Base-by-base conservation (phyloP, 106 monocot genomes). In the Narthecium ossifragum region DNA sequence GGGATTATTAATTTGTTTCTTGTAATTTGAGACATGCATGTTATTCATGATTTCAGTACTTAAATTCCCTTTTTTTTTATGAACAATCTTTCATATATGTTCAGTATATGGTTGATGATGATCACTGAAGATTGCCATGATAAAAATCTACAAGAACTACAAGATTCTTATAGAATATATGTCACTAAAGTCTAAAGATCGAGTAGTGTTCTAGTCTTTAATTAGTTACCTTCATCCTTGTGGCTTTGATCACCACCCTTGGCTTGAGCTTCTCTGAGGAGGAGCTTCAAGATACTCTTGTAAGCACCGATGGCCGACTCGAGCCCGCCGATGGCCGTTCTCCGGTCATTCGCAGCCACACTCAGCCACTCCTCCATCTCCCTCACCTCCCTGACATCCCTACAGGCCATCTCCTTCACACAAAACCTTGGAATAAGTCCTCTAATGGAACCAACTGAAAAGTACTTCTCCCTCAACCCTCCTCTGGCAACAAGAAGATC, bases 231-330 rank as follows among this genome's bases (percentile, higher is more conserved):
- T 21, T 30, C 18, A 33, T 57, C 59, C n/a, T n/a, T n/a, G n/a
- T n/a, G n/a, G n/a, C n/a, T n/a, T n/a, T n/a, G n/a, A n/a, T n/a
- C n/a, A n/a, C n/a, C n/a, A n/a, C n/a, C n/a, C n/a, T n/a, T n/a
- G n/a, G n/a, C n/a, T n/a, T n/a, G n/a, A 15, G 68, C 68, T 31
- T 68, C 68, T 27, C 50, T 68, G 26, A 68, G 68, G 8, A 68
- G 18, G 9, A 68, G 48, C 6, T 37, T 18, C 45, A 68, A 59
- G 8, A 68, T 47, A 26, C n/a, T 68, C 59, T 68, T 22, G 28
- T 68, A 68, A 59, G 48, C 59, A 20, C 17, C 37, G 12, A 68
- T 68, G 14, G 58, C 26, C 14, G 25, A 15, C 49, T 68, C 68
- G 10, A 59, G 69, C 26, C 0, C 51, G 40, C 40, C 40, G 6